Evolutionary conservation across 257 asterid genomes (phyloP).

Genomic region (Solanum dulcamara): DNA sequence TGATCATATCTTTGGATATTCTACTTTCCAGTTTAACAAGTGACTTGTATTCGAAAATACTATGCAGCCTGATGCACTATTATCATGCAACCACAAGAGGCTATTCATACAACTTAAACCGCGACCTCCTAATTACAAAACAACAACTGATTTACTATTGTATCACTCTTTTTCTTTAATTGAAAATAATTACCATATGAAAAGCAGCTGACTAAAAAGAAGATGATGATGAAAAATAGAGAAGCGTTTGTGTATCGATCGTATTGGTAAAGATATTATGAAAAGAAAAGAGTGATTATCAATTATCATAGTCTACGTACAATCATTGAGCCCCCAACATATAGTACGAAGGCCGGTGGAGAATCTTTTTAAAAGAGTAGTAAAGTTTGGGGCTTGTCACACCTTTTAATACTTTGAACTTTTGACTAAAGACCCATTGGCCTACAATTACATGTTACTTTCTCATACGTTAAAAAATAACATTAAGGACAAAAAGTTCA

Average conservation of each 20-base stretch:
- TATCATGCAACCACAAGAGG: background rate
- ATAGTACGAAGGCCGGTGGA: background rate
- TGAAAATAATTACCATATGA: background rate
- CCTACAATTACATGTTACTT: background rate
- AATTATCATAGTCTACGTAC: background rate
- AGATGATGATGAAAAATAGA: background rate
- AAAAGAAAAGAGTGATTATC: background rate
- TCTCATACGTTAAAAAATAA: background rate
- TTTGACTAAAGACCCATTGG: background rate
- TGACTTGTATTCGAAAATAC: background rate
- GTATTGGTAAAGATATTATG: background rate
- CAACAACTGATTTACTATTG: background rate
- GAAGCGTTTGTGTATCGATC: background rate
- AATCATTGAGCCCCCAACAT: background rate
- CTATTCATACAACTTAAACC: background rate
- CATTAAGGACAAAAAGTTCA: background rate
- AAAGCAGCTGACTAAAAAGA: background rate
- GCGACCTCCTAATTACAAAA: background rate
- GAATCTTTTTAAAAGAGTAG: background rate
- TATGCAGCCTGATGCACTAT: background rate
- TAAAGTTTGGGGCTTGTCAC: background rate
- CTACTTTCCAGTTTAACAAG: background rate
- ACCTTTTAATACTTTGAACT: background rate
- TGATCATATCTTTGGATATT: no score
- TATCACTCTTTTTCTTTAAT: background rate